phyloP scores from a whole-genome alignment of 2,329 filamentous ascomycete genomes.

The Fusarium sp. region DNA sequence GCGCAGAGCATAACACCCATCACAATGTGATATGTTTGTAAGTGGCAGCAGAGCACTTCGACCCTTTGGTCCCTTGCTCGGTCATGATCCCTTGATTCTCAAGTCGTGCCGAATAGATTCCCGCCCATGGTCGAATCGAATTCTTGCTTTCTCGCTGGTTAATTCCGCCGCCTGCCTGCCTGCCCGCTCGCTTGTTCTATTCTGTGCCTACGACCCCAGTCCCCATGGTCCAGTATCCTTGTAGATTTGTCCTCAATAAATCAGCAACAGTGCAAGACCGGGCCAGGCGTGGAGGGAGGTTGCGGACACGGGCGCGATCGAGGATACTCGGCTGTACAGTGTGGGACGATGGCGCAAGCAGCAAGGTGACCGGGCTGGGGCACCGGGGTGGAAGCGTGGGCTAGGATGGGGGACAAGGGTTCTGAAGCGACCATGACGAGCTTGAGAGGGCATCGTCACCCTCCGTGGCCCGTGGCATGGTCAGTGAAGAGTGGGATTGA shows the following conservation, averaged over 20 bases:
- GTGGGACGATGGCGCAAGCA: slow-evolving; percentile 49
- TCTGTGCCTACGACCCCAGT: slow-evolving; percentile 22
- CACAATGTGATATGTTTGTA: slow-evolving; percentile 29
- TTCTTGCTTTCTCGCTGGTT: slow-evolving; percentile 32
- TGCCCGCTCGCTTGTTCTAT: slow-evolving; percentile 21
- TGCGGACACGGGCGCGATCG: slow-evolving; percentile 44
- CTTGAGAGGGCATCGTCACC: slow-evolving; percentile 35
- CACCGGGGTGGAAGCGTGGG: slow-evolving; percentile 39
- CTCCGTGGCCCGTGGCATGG: slow-evolving; percentile 36
- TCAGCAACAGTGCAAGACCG: slow-evolving; percentile 40
- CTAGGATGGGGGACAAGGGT: slow-evolving; percentile 39
- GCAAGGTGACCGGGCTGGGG: slow-evolving; percentile 42
- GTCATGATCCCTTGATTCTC: slow-evolving; percentile 33
- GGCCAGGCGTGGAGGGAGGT: slow-evolving; percentile 46
- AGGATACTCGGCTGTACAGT: slow-evolving; percentile 47
- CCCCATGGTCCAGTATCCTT: slow-evolving; percentile 28
- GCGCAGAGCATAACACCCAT: slow-evolving; percentile 20
- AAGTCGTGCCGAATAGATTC: slow-evolving; percentile 31
- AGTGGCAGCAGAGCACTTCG: slow-evolving; percentile 20
- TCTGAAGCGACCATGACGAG: slow-evolving; percentile 45
- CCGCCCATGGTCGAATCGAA: slow-evolving; percentile 29
- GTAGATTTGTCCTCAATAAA: slow-evolving; percentile 33
- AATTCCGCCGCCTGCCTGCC: slow-evolving; percentile 5
- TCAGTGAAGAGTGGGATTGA: slow-evolving; percentile 41
- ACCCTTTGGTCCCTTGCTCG: slow-evolving; percentile 26